These are phyloP conservation scores for Davidsoniella neocaledoniae DNA, from an alignment of 2,329 filamentous ascomycete species.

Conservation along the genomic window DNA sequence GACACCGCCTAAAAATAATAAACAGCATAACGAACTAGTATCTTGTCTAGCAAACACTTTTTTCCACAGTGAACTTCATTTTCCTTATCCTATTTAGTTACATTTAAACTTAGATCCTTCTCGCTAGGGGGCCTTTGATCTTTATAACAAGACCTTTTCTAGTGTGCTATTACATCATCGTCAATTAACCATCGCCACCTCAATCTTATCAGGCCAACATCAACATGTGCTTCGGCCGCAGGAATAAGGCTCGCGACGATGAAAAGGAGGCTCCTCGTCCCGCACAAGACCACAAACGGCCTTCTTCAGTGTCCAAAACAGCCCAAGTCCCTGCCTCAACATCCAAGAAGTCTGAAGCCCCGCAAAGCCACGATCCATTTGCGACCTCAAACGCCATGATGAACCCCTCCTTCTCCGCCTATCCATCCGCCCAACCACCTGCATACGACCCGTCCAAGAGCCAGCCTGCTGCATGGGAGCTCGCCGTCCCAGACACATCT, in stretches of 20 bases:
- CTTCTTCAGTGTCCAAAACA: too few relatives aligned
- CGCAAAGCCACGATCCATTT: too few relatives aligned
- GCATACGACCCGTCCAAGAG: constrained; percentile 16
- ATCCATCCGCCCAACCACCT: constrained; percentile 19
- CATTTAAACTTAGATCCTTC: too few relatives aligned
- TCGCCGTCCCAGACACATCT: constrained; percentile 53
- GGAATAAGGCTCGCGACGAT: constrained; percentile 19
- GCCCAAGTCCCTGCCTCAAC: constrained; percentile 7
- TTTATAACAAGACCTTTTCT: too few relatives aligned
- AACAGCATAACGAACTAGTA: too few relatives aligned
- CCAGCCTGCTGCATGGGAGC: constrained; percentile 33
- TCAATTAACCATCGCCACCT: neutral
- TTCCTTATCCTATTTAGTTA: too few relatives aligned
- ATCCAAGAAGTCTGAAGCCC: constrained; percentile 6
- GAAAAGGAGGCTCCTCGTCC: constrained; percentile 20
- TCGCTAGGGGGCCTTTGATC: too few relatives aligned
- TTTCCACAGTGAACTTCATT: too few relatives aligned
- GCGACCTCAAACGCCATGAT: too few relatives aligned
- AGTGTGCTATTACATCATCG: neutral
- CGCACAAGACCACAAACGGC: constrained; percentile 7
- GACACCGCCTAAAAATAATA: too few relatives aligned
- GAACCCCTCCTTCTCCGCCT: constrained; percentile 18
- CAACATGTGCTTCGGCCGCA: constrained; percentile 34
- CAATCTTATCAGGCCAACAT: neutral
- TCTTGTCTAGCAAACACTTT: too few relatives aligned